Percentiles rank a stretch among this genome's conserved stretches.
Conservation (phyloP, 2,329 filamentous ascomycete genomes). For the Tolypocladium album region DNA sequence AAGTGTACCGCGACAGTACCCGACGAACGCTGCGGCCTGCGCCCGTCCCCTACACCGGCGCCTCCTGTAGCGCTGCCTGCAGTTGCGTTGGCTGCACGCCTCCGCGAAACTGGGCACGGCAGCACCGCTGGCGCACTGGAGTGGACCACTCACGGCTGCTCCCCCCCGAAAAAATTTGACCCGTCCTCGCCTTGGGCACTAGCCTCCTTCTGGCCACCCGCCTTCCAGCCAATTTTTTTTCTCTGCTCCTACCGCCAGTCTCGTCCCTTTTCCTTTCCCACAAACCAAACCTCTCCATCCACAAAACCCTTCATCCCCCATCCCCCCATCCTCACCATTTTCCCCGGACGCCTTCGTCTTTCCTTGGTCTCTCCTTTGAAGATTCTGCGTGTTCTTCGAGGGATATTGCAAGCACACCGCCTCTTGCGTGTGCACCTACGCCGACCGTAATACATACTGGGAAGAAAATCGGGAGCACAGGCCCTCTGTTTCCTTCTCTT, state of each 20-base stretch:
- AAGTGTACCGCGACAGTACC: not conserved
- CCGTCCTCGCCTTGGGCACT: not conserved
- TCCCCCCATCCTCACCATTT: slow-evolving; percentile 15
- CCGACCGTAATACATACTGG: slow-evolving; percentile 15
- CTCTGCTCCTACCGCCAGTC: slow-evolving; percentile 15
- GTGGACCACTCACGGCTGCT: not conserved
- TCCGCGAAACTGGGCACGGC: not conserved
- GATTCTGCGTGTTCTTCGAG: slow-evolving; percentile 32
- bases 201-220: slow-evolving; percentile 4
- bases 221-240: slow-evolving; percentile 23
- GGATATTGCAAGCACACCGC: slow-evolving; percentile 22
- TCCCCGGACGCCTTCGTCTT: slow-evolving; percentile 21
- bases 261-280: slow-evolving; percentile 19
- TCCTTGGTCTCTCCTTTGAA: slow-evolving; percentile 37
- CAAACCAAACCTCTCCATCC: slow-evolving; percentile 19
- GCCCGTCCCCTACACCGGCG: not conserved
- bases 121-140: not conserved
- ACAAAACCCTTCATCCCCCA: slow-evolving; percentile 18
- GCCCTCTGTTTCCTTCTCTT: slow-evolving; percentile 22
- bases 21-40: too few relatives aligned
- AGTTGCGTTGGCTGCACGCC: not conserved
- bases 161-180: slow-evolving; percentile 5
- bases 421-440: slow-evolving; percentile 11
- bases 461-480: slow-evolving; percentile 20
- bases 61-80: not conserved